phyloP scores from a whole-genome alignment of 2,329 filamentous ascomycete genomes.

The Cladophialophora bantiana region DNA sequence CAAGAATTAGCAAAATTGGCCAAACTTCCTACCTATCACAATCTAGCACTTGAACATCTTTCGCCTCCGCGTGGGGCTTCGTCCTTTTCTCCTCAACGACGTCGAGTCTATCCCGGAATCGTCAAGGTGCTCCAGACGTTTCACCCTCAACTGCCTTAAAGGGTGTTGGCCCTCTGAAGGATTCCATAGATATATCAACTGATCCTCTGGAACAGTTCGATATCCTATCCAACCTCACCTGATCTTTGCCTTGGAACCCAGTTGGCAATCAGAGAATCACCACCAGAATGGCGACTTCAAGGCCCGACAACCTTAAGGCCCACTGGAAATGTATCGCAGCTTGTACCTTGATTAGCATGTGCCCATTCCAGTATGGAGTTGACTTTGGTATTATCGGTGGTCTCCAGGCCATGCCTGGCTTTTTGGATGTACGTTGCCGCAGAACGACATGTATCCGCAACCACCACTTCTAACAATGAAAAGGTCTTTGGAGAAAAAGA shows the following conservation, averaged over 20 bases:
- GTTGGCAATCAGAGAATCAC: slow-evolving; percentile 4
- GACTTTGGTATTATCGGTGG: slow-evolving; percentile 46
- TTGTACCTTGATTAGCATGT: slow-evolving; percentile 44
- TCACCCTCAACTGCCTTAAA: slow-evolving; percentile 16
- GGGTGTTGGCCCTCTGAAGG: neutral
- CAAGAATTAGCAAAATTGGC: slow-evolving; percentile 6
- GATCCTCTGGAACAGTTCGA: neutral
- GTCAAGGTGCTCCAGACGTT: slow-evolving; percentile 9
- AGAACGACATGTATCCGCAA: slow-evolving; percentile 11
- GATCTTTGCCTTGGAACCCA: slow-evolving; percentile 6
- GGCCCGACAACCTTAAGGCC: slow-evolving; percentile 28
- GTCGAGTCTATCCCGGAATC: slow-evolving; percentile 9
- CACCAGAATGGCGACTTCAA: slow-evolving; percentile 29
- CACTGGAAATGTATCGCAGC: slow-evolving; percentile 38
- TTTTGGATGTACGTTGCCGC: slow-evolving; percentile 38
- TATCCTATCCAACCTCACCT: slow-evolving; percentile 23
- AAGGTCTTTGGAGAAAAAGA: slow-evolving; percentile 42
- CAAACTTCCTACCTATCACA: slow-evolving; percentile 18
- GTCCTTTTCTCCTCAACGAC: neutral
- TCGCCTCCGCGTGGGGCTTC: slow-evolving; percentile 22
- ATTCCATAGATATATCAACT: slow-evolving; percentile 25
- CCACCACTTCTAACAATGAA: slow-evolving; percentile 25
- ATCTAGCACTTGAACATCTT: slow-evolving; percentile 5
- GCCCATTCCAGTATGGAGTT: slow-evolving; percentile 44
- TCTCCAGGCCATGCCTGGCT: slow-evolving; percentile 45